Base-by-base conservation (phyloP, 2,329 filamentous ascomycete genomes). In the Colletotrichum karsti region DNA sequence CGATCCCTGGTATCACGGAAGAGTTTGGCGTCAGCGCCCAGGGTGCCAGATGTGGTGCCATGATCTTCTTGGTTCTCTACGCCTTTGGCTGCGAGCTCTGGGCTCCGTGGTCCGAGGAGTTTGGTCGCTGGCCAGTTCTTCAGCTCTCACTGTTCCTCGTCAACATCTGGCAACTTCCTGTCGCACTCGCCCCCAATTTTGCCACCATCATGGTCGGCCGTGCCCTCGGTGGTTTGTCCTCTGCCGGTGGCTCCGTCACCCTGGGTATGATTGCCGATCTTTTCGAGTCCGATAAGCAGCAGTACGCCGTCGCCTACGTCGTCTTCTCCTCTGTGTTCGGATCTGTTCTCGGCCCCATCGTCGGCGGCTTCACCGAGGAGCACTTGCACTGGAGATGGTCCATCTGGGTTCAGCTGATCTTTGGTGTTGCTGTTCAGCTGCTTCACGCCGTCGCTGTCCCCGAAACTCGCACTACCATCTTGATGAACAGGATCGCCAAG, bases 21-120 rank as follows among this genome's bases (percentile, higher is more conserved):
- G 86, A 94, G 69, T 96, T 93, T 71, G 72, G 80, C 51, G 90
- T 95, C 69, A 91, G 89, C 69, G 81, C 82, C 28, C 91, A 93
- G 77, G 89, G 87, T 4, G 92, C 91, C 5, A 88, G 92, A 61
- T 87, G 88, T 63, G 93, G 93, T 76, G 92, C 92, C 67, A 91
- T 92, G 81, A 88, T 94, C 70, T 96, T 95, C 81, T 81, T 97
- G 41, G 86, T 96, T 56, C 79, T 90, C 2, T 96, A 97, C 77
- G 93, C 93, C 39, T 95, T 96, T 76, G 93, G 93, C 37, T 96
- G 93, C 77, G 93, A 96, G 78, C 85, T 95, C 0, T 96, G 93
- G 93, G 93, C 93, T 0, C 93, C 93, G 0, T 96, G 93, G 92
- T 92, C 89, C 50, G 93, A 97, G 77, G 93, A 96, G 74, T 84